Evolutionary conservation across 306 rosid species (phyloP).

Genomic region (Corylus americana): DNA sequence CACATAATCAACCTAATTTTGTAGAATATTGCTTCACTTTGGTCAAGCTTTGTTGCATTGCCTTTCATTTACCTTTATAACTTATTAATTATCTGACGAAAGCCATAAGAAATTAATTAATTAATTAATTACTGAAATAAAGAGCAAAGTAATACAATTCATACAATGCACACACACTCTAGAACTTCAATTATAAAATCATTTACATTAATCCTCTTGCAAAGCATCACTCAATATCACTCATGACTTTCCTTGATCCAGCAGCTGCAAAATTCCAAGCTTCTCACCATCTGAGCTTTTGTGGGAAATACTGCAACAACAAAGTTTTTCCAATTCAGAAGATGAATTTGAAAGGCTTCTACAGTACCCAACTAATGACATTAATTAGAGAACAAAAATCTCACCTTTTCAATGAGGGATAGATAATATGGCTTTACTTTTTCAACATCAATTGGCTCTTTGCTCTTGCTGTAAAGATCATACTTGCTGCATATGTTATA

Average conservation of each 20-base stretch:
- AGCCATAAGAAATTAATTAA: neutral
- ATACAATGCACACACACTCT: neutral
- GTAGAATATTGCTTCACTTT: too few species aligned
- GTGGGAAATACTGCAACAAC: conserved; percentile 52
- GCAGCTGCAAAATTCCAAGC: neutral
- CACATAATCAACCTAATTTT: too few species aligned
- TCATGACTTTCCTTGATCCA: neutral
- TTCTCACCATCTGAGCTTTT: conserved; percentile 49
- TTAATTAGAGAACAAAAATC: neutral
- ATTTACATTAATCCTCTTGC: neutral
- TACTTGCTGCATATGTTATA: conserved; percentile 57
- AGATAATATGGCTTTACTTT: conserved; percentile 74
- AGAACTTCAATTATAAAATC: neutral
- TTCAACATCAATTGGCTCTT: conserved; percentile 55
- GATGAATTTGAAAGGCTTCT: neutral
- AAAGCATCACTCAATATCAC: neutral
- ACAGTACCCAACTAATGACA: neutral
- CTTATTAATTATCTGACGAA: neutral
- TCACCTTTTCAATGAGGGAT: conserved; percentile 73
- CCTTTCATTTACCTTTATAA: too few species aligned
- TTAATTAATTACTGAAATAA: neutral
- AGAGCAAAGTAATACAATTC: neutral
- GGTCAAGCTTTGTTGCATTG: too few species aligned
- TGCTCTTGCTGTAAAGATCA: conserved; percentile 89
- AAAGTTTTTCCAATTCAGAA: neutral